Conservation (phyloP, 1,284 basidiomycete species). For the Puccinia triticina region DNA sequence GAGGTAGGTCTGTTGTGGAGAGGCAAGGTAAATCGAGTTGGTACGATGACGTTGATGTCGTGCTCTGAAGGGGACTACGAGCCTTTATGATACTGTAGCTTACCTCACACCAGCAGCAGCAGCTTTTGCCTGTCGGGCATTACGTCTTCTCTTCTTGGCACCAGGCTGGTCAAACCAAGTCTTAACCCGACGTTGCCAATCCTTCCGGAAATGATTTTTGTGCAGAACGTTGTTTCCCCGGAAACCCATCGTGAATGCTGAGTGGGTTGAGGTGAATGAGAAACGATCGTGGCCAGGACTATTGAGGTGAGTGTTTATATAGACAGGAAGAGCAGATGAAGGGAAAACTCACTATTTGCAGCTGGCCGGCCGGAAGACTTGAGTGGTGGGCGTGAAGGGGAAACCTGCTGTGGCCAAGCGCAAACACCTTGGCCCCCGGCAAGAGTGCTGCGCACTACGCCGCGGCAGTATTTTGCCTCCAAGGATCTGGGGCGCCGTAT, state of each 20-base stretch:
- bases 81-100: background rate
- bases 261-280: background rate
- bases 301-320: background rate
- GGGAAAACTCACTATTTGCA: background rate
- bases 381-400: background rate
- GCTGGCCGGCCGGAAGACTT: slow-evolving; percentile 4
- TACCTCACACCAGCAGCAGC: slow-evolving; percentile 79
- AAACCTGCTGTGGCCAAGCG: background rate
- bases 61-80: background rate
- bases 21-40: background rate
- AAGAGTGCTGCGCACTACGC: slow-evolving; percentile 7
- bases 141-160: slow-evolving; percentile 93
- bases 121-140: slow-evolving; percentile 88
- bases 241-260: slow-evolving; percentile 56
- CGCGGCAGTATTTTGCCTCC: too few species aligned
- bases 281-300: background rate
- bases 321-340: background rate
- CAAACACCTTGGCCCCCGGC: background rate
- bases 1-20: slow-evolving; percentile 69
- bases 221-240: slow-evolving; percentile 70
- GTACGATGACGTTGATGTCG: background rate
- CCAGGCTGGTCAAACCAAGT: slow-evolving; percentile 99
- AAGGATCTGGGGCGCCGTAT: too few species aligned
- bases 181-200: slow-evolving; percentile 84
- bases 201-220: slow-evolving; percentile 97